Evolutionary conservation across 345 rosid species (phyloP).

Genomic region (Eucalyptus marginata): DNA sequence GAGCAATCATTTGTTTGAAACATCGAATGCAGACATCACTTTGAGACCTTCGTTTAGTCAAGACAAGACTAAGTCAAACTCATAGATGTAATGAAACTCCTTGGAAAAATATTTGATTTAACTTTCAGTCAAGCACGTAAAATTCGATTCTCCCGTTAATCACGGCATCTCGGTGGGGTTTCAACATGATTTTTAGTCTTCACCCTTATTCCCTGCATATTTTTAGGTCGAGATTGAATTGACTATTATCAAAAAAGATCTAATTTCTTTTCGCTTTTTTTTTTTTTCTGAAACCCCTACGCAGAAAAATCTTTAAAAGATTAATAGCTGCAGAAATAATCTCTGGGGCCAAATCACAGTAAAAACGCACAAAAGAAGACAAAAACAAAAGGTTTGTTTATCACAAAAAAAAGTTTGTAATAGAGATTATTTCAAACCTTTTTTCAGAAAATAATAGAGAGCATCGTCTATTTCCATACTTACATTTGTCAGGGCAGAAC

Average conservation of each 20-base stretch:
- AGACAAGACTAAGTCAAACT: neutral
- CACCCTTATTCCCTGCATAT: neutral
- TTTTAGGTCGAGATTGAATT: neutral
- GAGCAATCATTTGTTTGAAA: no score
- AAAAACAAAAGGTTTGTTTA: fast-evolving
- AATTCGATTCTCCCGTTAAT: neutral
- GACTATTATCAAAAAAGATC: neutral
- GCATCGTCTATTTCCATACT: neutral
- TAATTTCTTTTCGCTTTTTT: neutral
- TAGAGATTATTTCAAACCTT: neutral
- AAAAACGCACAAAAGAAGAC: neutral
- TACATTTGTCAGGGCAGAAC: neutral
- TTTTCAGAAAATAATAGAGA: neutral
- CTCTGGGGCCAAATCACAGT: neutral
- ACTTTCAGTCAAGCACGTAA: neutral
- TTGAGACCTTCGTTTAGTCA: neutral
- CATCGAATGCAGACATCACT: neutral
- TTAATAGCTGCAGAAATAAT: neutral
- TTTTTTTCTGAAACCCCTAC: neutral
- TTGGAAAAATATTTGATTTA: neutral
- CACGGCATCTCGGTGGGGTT: neutral
- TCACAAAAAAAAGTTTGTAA: no score
- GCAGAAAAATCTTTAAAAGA: neutral
- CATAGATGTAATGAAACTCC: neutral
- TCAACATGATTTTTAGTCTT: neutral